These are phyloP conservation scores for Eucalyptus regnans DNA, from an alignment of 345 rosid species.

Conservation along the genomic window DNA sequence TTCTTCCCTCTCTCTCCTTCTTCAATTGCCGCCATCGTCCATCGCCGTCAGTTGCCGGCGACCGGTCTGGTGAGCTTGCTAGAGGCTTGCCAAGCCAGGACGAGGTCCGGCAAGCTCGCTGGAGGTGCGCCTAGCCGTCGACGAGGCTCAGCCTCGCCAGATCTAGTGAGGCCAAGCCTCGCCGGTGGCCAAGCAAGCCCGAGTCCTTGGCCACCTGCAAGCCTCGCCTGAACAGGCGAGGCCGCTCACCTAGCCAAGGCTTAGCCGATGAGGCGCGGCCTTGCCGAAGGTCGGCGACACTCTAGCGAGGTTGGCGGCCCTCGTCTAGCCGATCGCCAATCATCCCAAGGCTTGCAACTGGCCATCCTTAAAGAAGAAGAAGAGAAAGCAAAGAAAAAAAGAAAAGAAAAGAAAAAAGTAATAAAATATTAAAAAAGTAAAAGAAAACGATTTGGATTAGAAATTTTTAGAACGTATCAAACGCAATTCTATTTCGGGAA, in stretches of 20 bases:
- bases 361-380: too few relatives aligned
- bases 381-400: too few relatives aligned
- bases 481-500: rapidly evolving
- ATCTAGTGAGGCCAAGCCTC: too few relatives aligned
- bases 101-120: rapidly evolving
- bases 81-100: rapidly evolving
- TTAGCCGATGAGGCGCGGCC: rapidly evolving
- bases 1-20: too few relatives aligned
- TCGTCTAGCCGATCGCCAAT: rapidly evolving
- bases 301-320: rapidly evolving
- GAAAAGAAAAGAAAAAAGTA: too few relatives aligned
- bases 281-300: rapidly evolving
- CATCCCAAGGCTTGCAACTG: too few relatives aligned
- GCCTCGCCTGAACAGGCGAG: rapidly evolving
- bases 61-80: rapidly evolving
- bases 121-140: rapidly evolving
- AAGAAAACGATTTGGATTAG: too few relatives aligned
- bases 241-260: too few relatives aligned
- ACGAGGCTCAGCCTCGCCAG: rapidly evolving
- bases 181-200: rapidly evolving
- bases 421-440: too few relatives aligned
- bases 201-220: rapidly evolving
- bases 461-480: too few relatives aligned
- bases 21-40: rapidly evolving
- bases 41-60: rapidly evolving